Evolutionary conservation across 2,329 filamentous ascomycete genomes (phyloP), one percentile per base, ranked within the genome.

Genomic region (Raffaelea ambrosiae): DNA sequence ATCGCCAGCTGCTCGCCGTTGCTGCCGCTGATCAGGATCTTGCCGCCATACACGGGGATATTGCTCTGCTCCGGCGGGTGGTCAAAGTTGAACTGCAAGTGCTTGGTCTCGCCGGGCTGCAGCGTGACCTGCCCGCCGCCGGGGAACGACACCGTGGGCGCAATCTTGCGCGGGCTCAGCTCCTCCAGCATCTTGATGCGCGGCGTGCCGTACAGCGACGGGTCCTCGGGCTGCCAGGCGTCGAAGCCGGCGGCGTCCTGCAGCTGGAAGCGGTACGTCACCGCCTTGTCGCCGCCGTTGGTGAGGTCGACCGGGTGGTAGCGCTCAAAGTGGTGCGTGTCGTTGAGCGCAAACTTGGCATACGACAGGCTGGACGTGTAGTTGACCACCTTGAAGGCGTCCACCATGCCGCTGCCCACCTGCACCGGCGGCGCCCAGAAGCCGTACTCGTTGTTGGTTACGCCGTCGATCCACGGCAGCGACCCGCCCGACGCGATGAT

Each of bases 311-410:
- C 40, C 5, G 44, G 50, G 51, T 62, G 59, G 31, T 57, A 53
- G 23, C 50, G 54, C 20, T 57, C 57, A 51, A 72, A 66, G 55
- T 70, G 56, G 22, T 60, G 59, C 14, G 68, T 71, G 54, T 73
- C 70, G 51, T 72, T 72, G 55, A 72, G 66, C 26, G 61, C 60
- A 38, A 73, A 60, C 51, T 63, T 66, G 29, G 61, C 61, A 2
- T 63, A 63, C 9, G 62, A 61, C 38, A 72, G 53, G 13, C 56
- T 51, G 1, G 65, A 68, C 5, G 52, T 61, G 40, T 67, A 62
- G 48, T 66, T 59, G 16, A 71, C 59, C 8, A 68, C 63, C 50
- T 69, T 65, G 51, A 59, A 62, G n/a, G 65, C 67, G 48, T 71
- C 61, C 38, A 72, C 58, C 4, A 70, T 58, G 9, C 69, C 68